phyloP scores from a whole-genome alignment of 2,329 filamentous ascomycete genomes.

The Ophiostoma himal-ulmi region DNA sequence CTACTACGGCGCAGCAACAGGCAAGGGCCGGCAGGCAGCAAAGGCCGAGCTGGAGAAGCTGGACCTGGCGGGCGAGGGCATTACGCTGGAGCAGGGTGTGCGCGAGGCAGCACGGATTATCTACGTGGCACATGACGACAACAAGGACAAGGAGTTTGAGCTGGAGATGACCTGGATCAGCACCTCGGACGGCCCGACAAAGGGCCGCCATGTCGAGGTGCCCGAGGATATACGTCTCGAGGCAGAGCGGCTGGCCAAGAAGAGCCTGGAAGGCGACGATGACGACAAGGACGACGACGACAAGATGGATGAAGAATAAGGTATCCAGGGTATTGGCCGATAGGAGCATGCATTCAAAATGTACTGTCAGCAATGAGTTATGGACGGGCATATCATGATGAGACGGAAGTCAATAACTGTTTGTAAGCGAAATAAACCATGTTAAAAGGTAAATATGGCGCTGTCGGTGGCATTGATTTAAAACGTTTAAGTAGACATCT shows the following conservation, averaged over 20 bases:
- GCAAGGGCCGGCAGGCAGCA: slow-evolving; percentile 92
- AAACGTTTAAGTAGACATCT: too few species aligned
- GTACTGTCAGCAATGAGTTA: not conserved
- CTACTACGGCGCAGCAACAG: slow-evolving; percentile 95
- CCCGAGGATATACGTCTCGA: slow-evolving; percentile 86
- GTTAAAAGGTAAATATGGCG: not conserved
- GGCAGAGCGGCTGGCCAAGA: slow-evolving; percentile 88
- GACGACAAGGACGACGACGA: slow-evolving; percentile 64
- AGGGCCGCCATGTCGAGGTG: slow-evolving; percentile 88
- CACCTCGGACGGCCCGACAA: slow-evolving; percentile 74
- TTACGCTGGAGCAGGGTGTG: slow-evolving; percentile 79
- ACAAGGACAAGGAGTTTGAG: slow-evolving; percentile 99
- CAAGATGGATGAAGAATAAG: slow-evolving; percentile 70
- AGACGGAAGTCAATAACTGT: not conserved
- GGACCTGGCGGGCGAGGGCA: slow-evolving; percentile 68
- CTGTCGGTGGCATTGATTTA: not conserved
- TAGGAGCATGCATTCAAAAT: not conserved
- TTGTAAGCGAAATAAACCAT: not conserved
- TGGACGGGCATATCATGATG: slow-evolving; percentile 11
- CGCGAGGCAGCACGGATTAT: slow-evolving; percentile 97
- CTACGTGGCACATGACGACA: slow-evolving; percentile 95
- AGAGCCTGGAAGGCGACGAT: slow-evolving; percentile 79
- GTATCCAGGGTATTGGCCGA: not conserved
- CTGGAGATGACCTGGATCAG: slow-evolving; percentile 99
- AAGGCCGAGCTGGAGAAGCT: slow-evolving; percentile 99